Conservation (phyloP, 2,329 filamentous ascomycete species). For the Microthyrium microscopicum region DNA sequence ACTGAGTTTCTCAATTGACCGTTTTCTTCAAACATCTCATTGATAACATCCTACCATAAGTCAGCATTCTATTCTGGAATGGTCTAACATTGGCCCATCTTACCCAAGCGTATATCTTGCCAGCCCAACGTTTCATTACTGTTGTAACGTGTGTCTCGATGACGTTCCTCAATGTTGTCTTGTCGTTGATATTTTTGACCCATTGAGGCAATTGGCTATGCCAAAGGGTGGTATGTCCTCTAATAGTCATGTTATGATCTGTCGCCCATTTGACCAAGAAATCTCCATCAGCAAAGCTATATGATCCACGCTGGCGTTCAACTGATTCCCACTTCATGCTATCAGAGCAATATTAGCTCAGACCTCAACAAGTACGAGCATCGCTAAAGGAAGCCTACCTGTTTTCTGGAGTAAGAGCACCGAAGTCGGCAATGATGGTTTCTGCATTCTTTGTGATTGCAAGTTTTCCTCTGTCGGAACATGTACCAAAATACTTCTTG, state of each 20-base stretch:
- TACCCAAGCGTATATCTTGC: conserved; percentile 43
- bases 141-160: conserved; percentile 44
- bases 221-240: conserved; percentile 53
- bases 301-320: conserved; percentile 31
- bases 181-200: conserved; percentile 41
- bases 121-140: conserved; percentile 42
- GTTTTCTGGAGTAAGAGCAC: conserved; percentile 51
- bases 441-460: conserved; percentile 32
- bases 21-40: conserved; percentile 47
- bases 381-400: conserved; percentile 13
- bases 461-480: conserved; percentile 38
- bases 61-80: not conserved
- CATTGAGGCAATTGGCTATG: conserved; percentile 35
- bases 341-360: not conserved
- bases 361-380: not conserved
- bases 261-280: conserved; percentile 42
- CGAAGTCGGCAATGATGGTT: conserved; percentile 45
- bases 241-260: conserved; percentile 39
- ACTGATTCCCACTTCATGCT: conserved; percentile 35
- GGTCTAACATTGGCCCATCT: not conserved
- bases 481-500: conserved; percentile 41
- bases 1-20: conserved; percentile 42
- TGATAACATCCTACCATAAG: conserved; percentile 38
- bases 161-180: conserved; percentile 34
- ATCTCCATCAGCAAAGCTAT: conserved; percentile 41